A percentile compares a stretch with the other conserved stretches of the same genome.
Evolutionary conservation across 1,284 basidiomycete genomes (phyloP).

Genomic region (Coriolopsis trogii): DNA sequence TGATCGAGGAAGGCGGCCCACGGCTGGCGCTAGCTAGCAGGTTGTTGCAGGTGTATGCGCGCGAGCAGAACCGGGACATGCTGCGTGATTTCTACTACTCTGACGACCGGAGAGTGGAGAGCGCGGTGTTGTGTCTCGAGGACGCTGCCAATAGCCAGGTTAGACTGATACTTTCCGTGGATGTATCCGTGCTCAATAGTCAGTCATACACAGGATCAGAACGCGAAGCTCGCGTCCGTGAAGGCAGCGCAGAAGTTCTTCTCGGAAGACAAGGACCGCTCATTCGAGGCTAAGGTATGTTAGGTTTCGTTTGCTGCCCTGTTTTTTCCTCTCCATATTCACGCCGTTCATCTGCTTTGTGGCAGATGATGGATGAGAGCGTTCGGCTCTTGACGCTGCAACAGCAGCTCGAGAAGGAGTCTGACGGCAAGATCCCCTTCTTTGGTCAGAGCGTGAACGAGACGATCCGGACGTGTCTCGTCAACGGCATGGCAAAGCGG

Average conservation of each 20-base stretch:
- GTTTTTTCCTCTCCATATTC: background rate
- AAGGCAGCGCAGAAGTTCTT: slow-evolving; percentile 91
- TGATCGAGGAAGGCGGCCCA: slow-evolving; percentile 88
- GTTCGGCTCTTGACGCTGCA: slow-evolving; percentile 78
- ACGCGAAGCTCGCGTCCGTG: slow-evolving; percentile 71
- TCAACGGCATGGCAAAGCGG: slow-evolving; percentile 80
- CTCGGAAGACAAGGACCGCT: slow-evolving; percentile 89
- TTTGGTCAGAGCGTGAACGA: slow-evolving; percentile 84
- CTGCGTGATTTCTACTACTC: slow-evolving; percentile 97
- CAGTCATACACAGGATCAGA: slow-evolving; percentile 62
- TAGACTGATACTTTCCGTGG: slow-evolving; percentile 21
- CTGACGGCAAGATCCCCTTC: slow-evolving; percentile 74
- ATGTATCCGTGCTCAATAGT: background rate
- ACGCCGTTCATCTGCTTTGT: background rate
- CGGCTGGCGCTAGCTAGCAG: slow-evolving; percentile 73
- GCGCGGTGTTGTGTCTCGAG: slow-evolving; percentile 82
- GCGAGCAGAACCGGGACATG: slow-evolving; percentile 90
- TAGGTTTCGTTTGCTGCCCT: background rate
- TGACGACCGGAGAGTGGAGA: slow-evolving; percentile 93
- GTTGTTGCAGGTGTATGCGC: slow-evolving; percentile 86
- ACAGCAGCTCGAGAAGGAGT: slow-evolving; percentile 86
- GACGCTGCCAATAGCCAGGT: slow-evolving; percentile 74
- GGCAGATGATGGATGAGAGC: slow-evolving; percentile 89
- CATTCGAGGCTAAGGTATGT: slow-evolving; percentile 87
- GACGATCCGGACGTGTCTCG: slow-evolving; percentile 76